Base-by-base conservation (phyloP, 2,329 filamentous ascomycete species). In the Epicoccum nigrum region DNA sequence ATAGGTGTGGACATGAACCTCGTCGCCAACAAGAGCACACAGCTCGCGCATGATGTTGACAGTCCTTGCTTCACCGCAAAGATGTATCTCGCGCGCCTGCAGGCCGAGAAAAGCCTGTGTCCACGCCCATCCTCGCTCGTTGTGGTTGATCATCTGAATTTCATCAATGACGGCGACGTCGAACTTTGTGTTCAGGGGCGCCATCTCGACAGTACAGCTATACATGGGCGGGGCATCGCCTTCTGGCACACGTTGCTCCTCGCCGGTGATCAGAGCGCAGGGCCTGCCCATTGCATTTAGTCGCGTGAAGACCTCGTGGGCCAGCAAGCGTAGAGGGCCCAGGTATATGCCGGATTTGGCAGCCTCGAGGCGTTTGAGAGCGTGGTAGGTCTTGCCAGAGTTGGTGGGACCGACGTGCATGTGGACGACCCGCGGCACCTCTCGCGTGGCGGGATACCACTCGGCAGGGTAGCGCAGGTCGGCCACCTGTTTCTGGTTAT, bases 131-230 rank as follows among this genome's bases (percentile, higher is more conserved):
- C 95, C 94, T 62, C 94, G 87, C 0, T 90, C 84, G 0, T 71
- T 56, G 64, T 92, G 87, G 13, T 85, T 87, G 60, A 99, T 90
- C 94, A 99, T 97, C 74, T 99, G 94, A 50, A 99, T 97, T 76
- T 99, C 94, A 68, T 99, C 94, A 56, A 99, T 93, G 60, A 99
- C 93, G 1, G 91, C 93, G 28, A 99, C 92, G 33, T 97, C 93
- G 23, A 90, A 61, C 76, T 81, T n/a, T 80, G 68, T 74, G 40
- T 80, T 79, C 16, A 85, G 60, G 6, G 83, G 83, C 19, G 86
- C 81, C 87, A 99, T 99, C 72, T 99, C 94, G 3, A 99, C 94
- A 0, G 94, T 99, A 68, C 94, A 97, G 68, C 91, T 93, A 50
- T 82, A 83, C 66, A 96, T 87, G 54, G 80, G 65, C 2, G 74